Evolutionary conservation across 805 yeast genomes (phyloP).

Genomic region (Wickerhamomyces queroliae): DNA sequence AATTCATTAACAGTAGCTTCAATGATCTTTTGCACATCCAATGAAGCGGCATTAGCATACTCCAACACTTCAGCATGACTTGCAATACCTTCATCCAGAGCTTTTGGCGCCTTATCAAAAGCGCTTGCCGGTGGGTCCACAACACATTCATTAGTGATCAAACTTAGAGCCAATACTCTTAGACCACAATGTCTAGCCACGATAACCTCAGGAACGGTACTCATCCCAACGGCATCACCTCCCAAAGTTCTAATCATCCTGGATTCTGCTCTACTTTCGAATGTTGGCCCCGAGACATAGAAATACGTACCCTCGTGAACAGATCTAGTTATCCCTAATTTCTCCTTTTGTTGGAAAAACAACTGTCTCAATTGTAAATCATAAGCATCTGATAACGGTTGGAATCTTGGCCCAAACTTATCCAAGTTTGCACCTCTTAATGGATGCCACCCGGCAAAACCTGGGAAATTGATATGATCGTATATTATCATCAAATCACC

Average conservation of each 20-base stretch:
- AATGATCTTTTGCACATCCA: constrained; percentile 70
- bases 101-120: constrained; percentile 43
- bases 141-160: constrained; percentile 82
- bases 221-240: constrained; percentile 96
- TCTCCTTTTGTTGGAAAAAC: constrained; percentile 49
- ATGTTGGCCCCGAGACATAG: constrained; percentile 90
- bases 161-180: constrained; percentile 75
- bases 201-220: constrained; percentile 94
- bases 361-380: constrained; percentile 62
- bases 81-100: constrained; percentile 71
- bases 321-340: constrained; percentile 42
- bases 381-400: constrained; percentile 86
- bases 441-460: constrained; percentile 84
- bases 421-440: constrained; percentile 82
- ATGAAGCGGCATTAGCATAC: constrained; percentile 73
- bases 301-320: constrained; percentile 85
- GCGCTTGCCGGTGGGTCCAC: constrained; percentile 65
- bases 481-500: constrained; percentile 89
- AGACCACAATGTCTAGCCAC: constrained; percentile 87
- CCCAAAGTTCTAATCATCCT: constrained; percentile 66
- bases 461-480: constrained; percentile 90
- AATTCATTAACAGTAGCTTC: constrained; percentile 49
- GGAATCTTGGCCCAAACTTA: constrained; percentile 79
- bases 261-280: constrained; percentile 90
- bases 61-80: constrained; percentile 89